Base-by-base conservation (phyloP, 768 basidiomycete genomes). In the Mycena vitilis region DNA sequence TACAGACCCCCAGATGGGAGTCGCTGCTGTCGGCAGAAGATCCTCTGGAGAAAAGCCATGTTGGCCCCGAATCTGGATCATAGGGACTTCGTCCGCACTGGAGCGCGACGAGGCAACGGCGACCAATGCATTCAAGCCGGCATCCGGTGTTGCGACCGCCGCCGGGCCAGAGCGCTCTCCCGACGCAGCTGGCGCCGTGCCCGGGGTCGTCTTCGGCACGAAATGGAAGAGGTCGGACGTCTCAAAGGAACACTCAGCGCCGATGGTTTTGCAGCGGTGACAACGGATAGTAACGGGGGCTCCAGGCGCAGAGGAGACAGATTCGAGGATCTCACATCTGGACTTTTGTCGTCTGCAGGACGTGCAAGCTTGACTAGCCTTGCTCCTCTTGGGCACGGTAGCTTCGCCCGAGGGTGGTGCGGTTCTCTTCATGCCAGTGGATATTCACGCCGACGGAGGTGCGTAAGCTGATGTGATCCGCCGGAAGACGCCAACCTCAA, bases 181-280 rank as follows among this genome's bases (percentile, higher is more conserved):
- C 36, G 67, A 55, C 4, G 45, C 58, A 18, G 45, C 55, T 13
- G 60, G 67, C 25, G 58, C 30, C 60, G 63, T n/a, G 56, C 15
- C 45, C 38, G 40, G 37, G 30, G 47, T 58, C 15, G 64, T 64
- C 52, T 61, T 71, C 44, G 68, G 55, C n/a, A 69, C 38, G 20
- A 77, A 69, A 54, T 73, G 76, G 42, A 77, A 77, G 45, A 76
- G 71, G 53, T 75, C 72, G 0, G 78, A 75, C 47, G 65, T 80
- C 59, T 84, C 83, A 58, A 86, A 86, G 2, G 86, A 87, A 69
- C 85, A 86, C 34, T 80, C 60, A 25, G 84, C 76, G 60, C 75
- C 77, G 57, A 86, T 78, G n/a, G 86, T 84, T 71, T 84, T 83
- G 71, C 86, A 86, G 15, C 85, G 82, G 65, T 86, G 85, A 48